phyloP scores from a whole-genome alignment of 441 rosid species.

The Dalechampia spathulata region DNA sequence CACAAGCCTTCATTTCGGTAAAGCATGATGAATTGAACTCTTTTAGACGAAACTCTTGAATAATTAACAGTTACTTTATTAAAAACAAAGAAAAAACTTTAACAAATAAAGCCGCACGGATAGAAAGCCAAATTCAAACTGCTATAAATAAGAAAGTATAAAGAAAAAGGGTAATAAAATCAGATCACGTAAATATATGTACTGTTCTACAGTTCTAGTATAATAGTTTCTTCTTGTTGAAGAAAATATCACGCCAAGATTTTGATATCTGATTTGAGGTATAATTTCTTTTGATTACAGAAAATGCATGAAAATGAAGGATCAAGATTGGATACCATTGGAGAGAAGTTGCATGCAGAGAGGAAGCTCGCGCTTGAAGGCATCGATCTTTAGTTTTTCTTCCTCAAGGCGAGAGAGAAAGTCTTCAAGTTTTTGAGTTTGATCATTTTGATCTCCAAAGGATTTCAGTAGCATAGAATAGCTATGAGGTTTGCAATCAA shows the following conservation, averaged over 20 bases:
- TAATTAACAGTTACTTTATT: not conserved
- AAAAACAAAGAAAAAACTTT: conserved; percentile 27
- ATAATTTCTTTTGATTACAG: too few species aligned
- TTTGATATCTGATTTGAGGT: too few species aligned
- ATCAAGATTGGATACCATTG: conserved; percentile 35
- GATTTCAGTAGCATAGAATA: conserved; percentile 85
- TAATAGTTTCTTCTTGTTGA: too few species aligned
- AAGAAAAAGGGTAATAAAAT: conserved; percentile 16
- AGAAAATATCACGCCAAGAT: too few species aligned
- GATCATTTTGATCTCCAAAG: conserved; percentile 60
- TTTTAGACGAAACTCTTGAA: not conserved
- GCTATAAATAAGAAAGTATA: conserved; percentile 40
- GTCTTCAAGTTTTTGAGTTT: conserved; percentile 77
- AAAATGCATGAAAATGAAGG: not conserved
- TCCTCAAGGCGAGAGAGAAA: conserved; percentile 75
- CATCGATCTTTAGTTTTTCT: conserved; percentile 93
- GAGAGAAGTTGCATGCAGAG: conserved; percentile 99
- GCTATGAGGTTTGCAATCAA: conserved; percentile 84
- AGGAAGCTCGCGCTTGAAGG: conserved; percentile 96
- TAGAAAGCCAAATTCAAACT: conserved; percentile 47
- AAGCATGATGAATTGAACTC: conserved; percentile 2
- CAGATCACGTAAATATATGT: conserved; percentile 22
- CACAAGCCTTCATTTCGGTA: too few species aligned
- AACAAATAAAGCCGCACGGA: conserved; percentile 24
- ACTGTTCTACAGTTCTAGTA: conserved; percentile 6